Evolutionary conservation across 2,329 filamentous ascomycete species (phyloP).

Genomic region (Zelopaecilomyces penicillatus): DNA sequence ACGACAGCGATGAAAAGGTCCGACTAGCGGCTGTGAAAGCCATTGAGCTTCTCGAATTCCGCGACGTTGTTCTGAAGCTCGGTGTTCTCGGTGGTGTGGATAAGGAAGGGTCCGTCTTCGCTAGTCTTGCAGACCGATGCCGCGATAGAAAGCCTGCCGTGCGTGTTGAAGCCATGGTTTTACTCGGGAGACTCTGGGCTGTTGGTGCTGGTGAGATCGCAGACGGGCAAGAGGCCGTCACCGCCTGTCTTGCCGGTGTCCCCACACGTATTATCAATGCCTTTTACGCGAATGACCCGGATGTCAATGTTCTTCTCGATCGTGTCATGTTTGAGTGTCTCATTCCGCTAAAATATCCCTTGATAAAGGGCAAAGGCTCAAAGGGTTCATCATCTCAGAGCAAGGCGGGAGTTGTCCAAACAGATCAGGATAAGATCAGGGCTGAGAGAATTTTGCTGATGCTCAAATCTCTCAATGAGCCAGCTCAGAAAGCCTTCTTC

Average conservation of each 20-base stretch:
- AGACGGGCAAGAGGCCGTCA: slow-evolving; percentile 68
- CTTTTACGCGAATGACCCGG: slow-evolving; percentile 81
- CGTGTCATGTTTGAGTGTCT: slow-evolving; percentile 79
- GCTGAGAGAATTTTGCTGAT: slow-evolving; percentile 78
- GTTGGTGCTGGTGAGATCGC: slow-evolving; percentile 82
- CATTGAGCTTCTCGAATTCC: slow-evolving; percentile 71
- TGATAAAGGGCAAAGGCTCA: slow-evolving; percentile 48
- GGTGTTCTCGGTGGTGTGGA: slow-evolving; percentile 66
- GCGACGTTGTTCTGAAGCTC: slow-evolving; percentile 73
- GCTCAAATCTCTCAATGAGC: slow-evolving; percentile 66
- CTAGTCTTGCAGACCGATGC: slow-evolving; percentile 75
- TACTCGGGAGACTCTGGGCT: slow-evolving; percentile 86
- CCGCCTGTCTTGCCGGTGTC: slow-evolving; percentile 67
- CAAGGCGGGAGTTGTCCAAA: slow-evolving; percentile 35
- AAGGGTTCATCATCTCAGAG: slow-evolving; percentile 50
- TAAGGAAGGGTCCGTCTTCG: slow-evolving; percentile 69
- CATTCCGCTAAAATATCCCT: slow-evolving; percentile 81
- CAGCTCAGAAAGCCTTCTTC: slow-evolving; percentile 81
- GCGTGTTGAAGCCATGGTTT: slow-evolving; percentile 76
- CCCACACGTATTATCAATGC: slow-evolving; percentile 80
- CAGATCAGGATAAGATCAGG: slow-evolving; percentile 67
- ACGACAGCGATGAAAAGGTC: slow-evolving; percentile 85
- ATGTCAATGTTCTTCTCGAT: slow-evolving; percentile 78
- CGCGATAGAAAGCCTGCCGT: slow-evolving; percentile 78
- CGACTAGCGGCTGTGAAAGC: slow-evolving; percentile 81